Evolutionary conservation across 2,329 filamentous ascomycete genomes (phyloP).

Genomic region (Diaporthe sp.): DNA sequence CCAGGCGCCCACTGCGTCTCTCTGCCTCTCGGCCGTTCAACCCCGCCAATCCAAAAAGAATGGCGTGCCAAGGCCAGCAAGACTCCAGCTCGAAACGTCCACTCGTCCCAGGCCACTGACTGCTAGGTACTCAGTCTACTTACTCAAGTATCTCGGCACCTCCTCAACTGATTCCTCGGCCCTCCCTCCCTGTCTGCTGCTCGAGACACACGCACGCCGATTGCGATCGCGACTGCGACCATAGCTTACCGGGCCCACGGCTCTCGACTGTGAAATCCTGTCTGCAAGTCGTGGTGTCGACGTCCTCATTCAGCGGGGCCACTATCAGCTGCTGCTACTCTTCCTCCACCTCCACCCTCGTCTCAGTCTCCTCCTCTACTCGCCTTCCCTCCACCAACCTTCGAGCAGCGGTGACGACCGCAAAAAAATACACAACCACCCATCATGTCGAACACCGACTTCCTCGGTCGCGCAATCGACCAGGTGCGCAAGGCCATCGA

Average conservation of each 20-base stretch:
- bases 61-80: slow-evolving; percentile 32
- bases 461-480: slow-evolving; percentile 95
- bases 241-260: background rate
- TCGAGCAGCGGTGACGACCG: slow-evolving; percentile 39
- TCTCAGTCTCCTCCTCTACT: background rate
- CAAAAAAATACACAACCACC: slow-evolving; percentile 36
- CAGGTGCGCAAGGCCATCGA: slow-evolving; percentile 98
- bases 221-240: slow-evolving; percentile 23
- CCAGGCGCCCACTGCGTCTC: slow-evolving; percentile 7
- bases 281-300: slow-evolving; percentile 33
- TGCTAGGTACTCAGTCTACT: background rate
- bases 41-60: slow-evolving; percentile 32
- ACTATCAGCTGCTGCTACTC: slow-evolving; percentile 5
- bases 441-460: slow-evolving; percentile 95
- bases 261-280: slow-evolving; percentile 13
- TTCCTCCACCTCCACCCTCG: background rate
- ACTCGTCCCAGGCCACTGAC: slow-evolving; percentile 27
- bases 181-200: slow-evolving; percentile 1
- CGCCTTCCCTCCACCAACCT: background rate
- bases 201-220: background rate
- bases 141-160: slow-evolving; percentile 20
- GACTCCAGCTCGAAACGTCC: slow-evolving; percentile 33
- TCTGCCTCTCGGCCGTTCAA: slow-evolving; percentile 11
- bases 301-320: slow-evolving; percentile 11
- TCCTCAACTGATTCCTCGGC: slow-evolving; percentile 9